Percentiles rank a stretch among this genome's conserved stretches.
Conservation (phyloP, 2,329 filamentous ascomycete genomes). For the Colletotrichum falcatum region DNA sequence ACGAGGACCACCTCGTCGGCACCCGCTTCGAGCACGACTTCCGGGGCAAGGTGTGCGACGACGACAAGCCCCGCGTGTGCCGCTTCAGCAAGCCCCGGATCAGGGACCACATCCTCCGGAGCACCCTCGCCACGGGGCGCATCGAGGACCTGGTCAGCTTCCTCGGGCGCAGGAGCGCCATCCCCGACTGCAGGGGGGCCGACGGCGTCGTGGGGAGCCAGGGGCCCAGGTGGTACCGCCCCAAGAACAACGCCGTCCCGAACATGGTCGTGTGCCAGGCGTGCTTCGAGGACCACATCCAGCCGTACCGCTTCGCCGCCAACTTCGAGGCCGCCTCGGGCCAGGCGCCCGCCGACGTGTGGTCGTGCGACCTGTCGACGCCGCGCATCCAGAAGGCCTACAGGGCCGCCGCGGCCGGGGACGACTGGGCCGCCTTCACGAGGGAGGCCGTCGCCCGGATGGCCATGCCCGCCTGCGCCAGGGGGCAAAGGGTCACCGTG, state of each 20-base stretch:
- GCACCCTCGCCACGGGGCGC: constrained; percentile 46
- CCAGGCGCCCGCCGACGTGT: constrained; percentile 47
- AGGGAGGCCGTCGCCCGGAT: constrained; percentile 47
- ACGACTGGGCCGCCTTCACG: constrained; percentile 51
- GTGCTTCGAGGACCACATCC: constrained; percentile 52
- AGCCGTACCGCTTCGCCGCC: constrained; percentile 46
- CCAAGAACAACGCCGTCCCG: constrained; percentile 46
- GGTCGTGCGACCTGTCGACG: constrained; percentile 52
- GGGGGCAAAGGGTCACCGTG: constrained; percentile 39
- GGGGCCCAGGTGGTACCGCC: constrained; percentile 49
- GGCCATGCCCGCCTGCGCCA: constrained; percentile 47
- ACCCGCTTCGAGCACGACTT: constrained; percentile 49
- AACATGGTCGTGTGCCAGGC: constrained; percentile 54
- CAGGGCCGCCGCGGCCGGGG: constrained; percentile 33
- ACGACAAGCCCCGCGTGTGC: constrained; percentile 49
- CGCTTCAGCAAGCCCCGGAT: constrained; percentile 51
- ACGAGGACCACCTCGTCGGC: constrained; percentile 51
- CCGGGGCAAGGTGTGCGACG: constrained; percentile 37
- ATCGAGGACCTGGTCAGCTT: constrained; percentile 47
- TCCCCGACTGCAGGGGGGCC: constrained; percentile 49
- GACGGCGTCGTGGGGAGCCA: constrained; percentile 42
- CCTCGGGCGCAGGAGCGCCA: constrained; percentile 45
- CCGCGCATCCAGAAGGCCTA: constrained; percentile 49
- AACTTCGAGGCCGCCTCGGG: constrained; percentile 45
- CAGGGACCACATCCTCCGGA: constrained; percentile 48